phyloP scores from a whole-genome alignment of 345 rosid species.

The Trapa bicornis region DNA sequence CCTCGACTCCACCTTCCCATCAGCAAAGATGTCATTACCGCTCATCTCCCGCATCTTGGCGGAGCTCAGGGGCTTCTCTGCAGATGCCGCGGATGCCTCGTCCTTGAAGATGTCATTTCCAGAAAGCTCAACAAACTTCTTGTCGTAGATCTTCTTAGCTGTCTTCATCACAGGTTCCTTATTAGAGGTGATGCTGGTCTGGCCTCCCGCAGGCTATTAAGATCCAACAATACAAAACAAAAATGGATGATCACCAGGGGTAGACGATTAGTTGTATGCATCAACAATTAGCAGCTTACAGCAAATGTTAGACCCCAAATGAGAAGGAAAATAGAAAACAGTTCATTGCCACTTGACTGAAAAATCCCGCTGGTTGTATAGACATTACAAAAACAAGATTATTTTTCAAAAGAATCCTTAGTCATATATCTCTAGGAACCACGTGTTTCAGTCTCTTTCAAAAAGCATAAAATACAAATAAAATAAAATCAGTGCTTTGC shows the following conservation, averaged over 20 bases:
- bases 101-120: conserved; percentile 85
- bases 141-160: conserved; percentile 68
- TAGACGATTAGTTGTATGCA: no score
- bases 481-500: no score
- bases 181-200: conserved; percentile 14
- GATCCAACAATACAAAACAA: conserved; percentile 2
- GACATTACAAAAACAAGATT: no score
- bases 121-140: conserved; percentile 69
- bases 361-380: not conserved
- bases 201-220: conserved; percentile 38
- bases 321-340: no score
- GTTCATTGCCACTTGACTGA: not conserved
- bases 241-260: no score
- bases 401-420: no score
- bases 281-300: no score
- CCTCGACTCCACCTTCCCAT: conserved; percentile 74
- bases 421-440: no score
- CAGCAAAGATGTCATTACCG: conserved; percentile 74
- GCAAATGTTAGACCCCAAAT: no score
- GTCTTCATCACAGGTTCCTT: conserved; percentile 50
- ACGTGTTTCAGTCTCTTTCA: no score
- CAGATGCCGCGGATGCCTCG: conserved; percentile 37
- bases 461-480: no score
- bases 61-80: conserved; percentile 49
- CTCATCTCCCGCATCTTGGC: conserved; percentile 82